Percentiles rank a stretch among this genome's conserved stretches.
These are phyloP conservation scores for Ormosia emarginata DNA, from an alignment of 306 rosid species.

Conservation along the genomic window DNA sequence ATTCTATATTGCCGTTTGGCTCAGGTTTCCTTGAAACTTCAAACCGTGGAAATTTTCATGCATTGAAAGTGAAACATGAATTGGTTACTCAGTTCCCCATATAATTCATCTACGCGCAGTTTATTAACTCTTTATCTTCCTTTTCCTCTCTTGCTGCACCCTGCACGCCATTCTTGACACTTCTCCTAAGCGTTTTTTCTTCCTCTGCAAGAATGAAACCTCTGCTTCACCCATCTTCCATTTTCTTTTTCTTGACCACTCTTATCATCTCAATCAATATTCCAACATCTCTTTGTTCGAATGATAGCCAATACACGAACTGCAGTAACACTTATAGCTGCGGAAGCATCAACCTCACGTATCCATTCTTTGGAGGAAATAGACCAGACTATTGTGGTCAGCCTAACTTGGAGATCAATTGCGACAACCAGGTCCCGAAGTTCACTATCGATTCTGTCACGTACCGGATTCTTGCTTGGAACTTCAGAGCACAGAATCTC, in stretches of 20 bases:
- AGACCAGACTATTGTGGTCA: conserved; percentile 18
- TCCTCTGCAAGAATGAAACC: conserved; percentile 18
- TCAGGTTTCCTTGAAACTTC: not conserved
- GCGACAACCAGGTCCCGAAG: not conserved
- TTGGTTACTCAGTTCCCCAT: not conserved
- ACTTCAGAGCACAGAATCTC: not conserved
- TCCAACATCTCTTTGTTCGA: not conserved
- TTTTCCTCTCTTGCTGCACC: not conserved
- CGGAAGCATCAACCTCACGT: not conserved
- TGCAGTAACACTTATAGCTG: conserved; percentile 18
- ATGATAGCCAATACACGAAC: not conserved
- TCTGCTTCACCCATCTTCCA: not conserved
- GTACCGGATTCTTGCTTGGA: conserved; percentile 20
- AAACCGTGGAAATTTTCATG: not conserved
- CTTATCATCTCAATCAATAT: conserved; percentile 6
- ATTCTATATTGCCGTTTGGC: not conserved
- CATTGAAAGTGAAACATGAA: not conserved
- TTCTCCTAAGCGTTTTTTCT: not conserved
- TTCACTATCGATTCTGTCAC: not conserved
- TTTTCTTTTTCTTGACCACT: not conserved
- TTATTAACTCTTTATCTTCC: not conserved
- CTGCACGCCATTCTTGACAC: not conserved
- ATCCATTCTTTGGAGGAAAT: conserved; percentile 33
- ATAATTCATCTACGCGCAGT: not conserved
- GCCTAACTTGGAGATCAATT: not conserved